phyloP scores from a whole-genome alignment of 169 alveolate genomes.

The Toxoplasma gondii region DNA sequence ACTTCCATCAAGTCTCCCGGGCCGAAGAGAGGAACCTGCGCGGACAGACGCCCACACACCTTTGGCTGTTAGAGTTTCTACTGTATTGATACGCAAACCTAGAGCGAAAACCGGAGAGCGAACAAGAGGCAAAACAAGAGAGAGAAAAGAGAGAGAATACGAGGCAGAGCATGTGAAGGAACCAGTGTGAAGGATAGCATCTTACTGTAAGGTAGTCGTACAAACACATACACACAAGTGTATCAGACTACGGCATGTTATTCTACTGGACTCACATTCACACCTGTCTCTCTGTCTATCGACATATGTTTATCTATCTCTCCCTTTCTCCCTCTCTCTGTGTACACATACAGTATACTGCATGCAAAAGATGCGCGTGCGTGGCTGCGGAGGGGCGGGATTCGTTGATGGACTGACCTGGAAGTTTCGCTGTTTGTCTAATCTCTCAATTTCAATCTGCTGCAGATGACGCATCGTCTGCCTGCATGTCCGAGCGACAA shows the following conservation, averaged over 20 bases:
- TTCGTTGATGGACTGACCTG: background rate
- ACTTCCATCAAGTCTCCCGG: slow-evolving; percentile 71
- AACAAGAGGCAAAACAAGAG: background rate
- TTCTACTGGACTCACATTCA: too few relatives aligned
- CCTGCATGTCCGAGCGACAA: background rate
- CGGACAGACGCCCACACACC: background rate
- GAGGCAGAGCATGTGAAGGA: background rate
- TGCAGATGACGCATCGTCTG: background rate
- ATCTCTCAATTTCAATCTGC: background rate
- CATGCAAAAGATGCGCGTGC: too few relatives aligned
- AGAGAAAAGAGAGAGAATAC: background rate
- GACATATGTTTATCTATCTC: background rate
- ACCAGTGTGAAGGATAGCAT: too few relatives aligned
- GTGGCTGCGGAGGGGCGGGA: too few relatives aligned
- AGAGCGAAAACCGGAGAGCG: background rate
- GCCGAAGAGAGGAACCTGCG: slow-evolving; percentile 66
- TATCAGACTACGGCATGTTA: too few relatives aligned
- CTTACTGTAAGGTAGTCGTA: too few relatives aligned
- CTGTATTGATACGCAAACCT: too few relatives aligned
- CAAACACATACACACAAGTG: too few relatives aligned
- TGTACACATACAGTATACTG: too few relatives aligned
- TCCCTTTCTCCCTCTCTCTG: background rate
- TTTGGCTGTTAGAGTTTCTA: too few relatives aligned
- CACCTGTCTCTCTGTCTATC: too few relatives aligned
- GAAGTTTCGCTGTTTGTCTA: background rate